Percentiles rank a stretch among this genome's conserved stretches.
phyloP scores from a whole-genome alignment of 2,329 filamentous ascomycete genomes.

The Talaromyces marneffei region DNA sequence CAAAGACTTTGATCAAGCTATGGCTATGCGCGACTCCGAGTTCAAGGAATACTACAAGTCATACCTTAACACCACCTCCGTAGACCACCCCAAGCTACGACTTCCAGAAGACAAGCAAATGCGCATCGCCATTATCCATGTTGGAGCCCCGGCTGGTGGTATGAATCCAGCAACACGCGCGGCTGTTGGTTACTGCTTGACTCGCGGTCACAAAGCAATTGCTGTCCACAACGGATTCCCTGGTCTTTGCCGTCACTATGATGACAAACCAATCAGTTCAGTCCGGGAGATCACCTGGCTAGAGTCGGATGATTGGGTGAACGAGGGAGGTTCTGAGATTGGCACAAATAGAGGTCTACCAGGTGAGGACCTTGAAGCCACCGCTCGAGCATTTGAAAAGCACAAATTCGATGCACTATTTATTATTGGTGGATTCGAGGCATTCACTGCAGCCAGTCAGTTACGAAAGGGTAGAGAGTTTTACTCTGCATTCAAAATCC shows the following conservation, averaged over 20 bases:
- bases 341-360: slow-evolving; percentile 94
- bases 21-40: slow-evolving; percentile 83
- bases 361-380: slow-evolving; percentile 74
- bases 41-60: slow-evolving; percentile 89
- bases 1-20: slow-evolving; percentile 81
- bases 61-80: slow-evolving; percentile 84
- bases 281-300: slow-evolving; percentile 87
- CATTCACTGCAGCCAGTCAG: slow-evolving; percentile 85
- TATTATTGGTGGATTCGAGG: slow-evolving; percentile 91
- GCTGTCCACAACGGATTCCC: slow-evolving; percentile 97
- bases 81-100: slow-evolving; percentile 62
- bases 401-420: slow-evolving; percentile 91
- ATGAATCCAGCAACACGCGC: slow-evolving; percentile 97
- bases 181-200: slow-evolving; percentile 86
- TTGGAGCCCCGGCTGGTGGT: slow-evolving; percentile 90
- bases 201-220: slow-evolving; percentile 84
- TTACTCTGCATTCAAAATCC: slow-evolving; percentile 84
- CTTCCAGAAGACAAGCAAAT: slow-evolving; percentile 74
- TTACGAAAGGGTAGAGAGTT: slow-evolving; percentile 71
- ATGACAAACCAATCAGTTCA: slow-evolving; percentile 70
- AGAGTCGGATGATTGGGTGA: slow-evolving; percentile 91
- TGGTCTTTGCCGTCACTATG: slow-evolving; percentile 84
- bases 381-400: slow-evolving; percentile 74
- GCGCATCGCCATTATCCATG: slow-evolving; percentile 92
- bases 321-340: slow-evolving; percentile 94